phyloP scores from a whole-genome alignment of 768 basidiomycete genomes.

The Mycena metata region DNA sequence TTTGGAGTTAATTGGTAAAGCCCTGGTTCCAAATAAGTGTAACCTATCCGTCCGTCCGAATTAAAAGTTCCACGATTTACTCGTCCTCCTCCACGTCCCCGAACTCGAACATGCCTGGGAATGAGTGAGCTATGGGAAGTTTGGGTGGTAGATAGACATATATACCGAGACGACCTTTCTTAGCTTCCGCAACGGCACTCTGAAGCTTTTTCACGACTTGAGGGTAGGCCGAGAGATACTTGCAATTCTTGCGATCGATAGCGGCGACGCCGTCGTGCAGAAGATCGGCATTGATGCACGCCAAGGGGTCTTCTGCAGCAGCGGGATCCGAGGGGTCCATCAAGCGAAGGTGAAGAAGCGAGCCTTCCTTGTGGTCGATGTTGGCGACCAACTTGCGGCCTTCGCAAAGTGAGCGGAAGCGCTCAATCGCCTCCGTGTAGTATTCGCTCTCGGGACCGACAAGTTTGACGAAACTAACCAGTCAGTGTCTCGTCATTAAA shows the following conservation, averaged over 20 bases:
- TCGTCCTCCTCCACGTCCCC: conserved; percentile 94
- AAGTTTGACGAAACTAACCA: conserved; percentile 85
- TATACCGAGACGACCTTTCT: conserved; percentile 71
- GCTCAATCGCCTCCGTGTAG: conserved; percentile 84
- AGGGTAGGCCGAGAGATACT: conserved; percentile 79
- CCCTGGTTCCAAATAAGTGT: conserved; percentile 21
- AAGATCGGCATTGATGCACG: conserved; percentile 91
- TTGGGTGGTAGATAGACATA: neutral
- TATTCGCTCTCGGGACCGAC: conserved; percentile 89
- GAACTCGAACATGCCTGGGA: conserved; percentile 83
- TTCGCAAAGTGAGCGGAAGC: conserved; percentile 88
- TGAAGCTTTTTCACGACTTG: conserved; percentile 75
- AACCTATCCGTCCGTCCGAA: conserved; percentile 2
- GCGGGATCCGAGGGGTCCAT: conserved; percentile 88
- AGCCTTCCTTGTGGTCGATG: conserved; percentile 87
- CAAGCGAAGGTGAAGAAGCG: conserved; percentile 86
- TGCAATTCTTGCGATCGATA: conserved; percentile 83
- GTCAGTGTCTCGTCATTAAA: neutral
- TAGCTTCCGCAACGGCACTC: conserved; percentile 72
- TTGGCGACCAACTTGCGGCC: conserved; percentile 98
- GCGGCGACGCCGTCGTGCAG: conserved; percentile 89
- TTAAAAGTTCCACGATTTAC: conserved; percentile 37
- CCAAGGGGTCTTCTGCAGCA: conserved; percentile 74
- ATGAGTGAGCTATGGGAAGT: neutral
- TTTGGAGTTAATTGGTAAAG: neutral